Evolutionary conservation across 1,139 yeast genomes (phyloP).

Genomic region (Yamadazyma oceani): DNA sequence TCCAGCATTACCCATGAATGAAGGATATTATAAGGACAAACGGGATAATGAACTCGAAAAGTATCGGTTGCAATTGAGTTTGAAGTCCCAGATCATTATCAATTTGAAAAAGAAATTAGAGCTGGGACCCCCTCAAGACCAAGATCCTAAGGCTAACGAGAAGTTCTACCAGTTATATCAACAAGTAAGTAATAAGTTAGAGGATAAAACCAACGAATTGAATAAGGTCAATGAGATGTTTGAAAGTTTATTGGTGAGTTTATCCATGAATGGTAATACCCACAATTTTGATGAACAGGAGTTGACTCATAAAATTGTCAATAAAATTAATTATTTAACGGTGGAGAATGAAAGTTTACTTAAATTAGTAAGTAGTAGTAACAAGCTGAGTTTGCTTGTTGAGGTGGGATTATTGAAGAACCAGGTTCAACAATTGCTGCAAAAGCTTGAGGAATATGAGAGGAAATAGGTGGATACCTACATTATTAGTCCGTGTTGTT

Average conservation of each 20-base stretch:
- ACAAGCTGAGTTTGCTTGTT: conserved; percentile 66
- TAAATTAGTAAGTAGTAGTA: conserved; percentile 69
- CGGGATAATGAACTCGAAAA: conserved; percentile 24
- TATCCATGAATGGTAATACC: conserved; percentile 19
- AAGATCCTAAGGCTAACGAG: conserved; percentile 30
- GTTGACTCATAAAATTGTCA: conserved; percentile 71
- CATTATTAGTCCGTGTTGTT: no score
- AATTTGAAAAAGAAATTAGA: conserved; percentile 22
- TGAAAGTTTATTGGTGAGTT: conserved; percentile 55
- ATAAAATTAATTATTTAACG: conserved; percentile 59
- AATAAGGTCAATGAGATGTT: conserved; percentile 59
- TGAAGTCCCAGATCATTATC: conserved; percentile 37
- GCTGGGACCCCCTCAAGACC: conserved; percentile 1
- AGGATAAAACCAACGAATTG: conserved; percentile 54
- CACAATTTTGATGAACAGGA: conserved; percentile 64
- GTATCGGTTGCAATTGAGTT: conserved; percentile 31
- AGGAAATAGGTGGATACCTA: not conserved
- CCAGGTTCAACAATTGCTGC: conserved; percentile 13
- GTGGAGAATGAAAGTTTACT: conserved; percentile 72
- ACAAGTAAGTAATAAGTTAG: conserved; percentile 51
- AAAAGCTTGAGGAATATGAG: conserved; percentile 11
- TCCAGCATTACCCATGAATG: not conserved
- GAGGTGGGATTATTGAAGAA: conserved; percentile 61
- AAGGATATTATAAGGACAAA: not conserved
- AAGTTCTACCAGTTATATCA: conserved; percentile 49